Percentiles rank a stretch among this genome's conserved stretches.
phyloP scores from a whole-genome alignment of 768 basidiomycete genomes.

The Auriscalpium microsporum region DNA sequence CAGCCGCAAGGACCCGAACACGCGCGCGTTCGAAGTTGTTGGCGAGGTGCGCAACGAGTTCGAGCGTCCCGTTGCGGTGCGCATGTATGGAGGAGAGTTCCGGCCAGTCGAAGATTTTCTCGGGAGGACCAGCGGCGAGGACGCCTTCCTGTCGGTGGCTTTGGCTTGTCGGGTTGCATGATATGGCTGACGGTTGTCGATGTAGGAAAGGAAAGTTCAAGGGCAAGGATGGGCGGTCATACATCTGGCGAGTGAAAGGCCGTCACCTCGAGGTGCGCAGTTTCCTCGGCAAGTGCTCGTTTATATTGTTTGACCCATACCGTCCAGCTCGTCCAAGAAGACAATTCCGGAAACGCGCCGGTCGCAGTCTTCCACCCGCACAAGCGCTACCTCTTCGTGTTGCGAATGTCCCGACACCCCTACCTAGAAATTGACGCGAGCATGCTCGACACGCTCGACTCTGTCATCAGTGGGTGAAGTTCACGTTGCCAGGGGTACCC shows the following conservation, averaged over 20 bases:
- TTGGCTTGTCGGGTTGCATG: not conserved
- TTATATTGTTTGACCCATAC: not conserved
- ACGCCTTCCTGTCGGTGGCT: conserved; percentile 1
- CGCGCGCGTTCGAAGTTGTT: conserved; percentile 22
- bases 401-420: conserved; percentile 28
- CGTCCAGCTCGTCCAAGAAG: conserved; percentile 24
- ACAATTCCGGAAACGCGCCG: conserved; percentile 20
- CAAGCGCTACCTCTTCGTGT: conserved; percentile 26
- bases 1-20: conserved; percentile 24
- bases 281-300: not conserved
- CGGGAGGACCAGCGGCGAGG: conserved; percentile 14
- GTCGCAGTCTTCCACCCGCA: conserved; percentile 28
- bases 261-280: conserved; percentile 16
- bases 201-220: conserved; percentile 18
- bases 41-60: conserved; percentile 26
- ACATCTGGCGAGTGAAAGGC: conserved; percentile 19
- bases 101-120: conserved; percentile 25
- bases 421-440: conserved; percentile 28
- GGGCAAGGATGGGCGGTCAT: conserved; percentile 22
- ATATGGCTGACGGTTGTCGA: conserved; percentile 3
- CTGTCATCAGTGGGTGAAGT: conserved; percentile 25
- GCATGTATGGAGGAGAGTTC: conserved; percentile 22
- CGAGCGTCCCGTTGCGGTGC: conserved; percentile 21
- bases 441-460: conserved; percentile 26
- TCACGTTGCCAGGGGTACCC: not conserved